Base-by-base conservation (phyloP, 768 basidiomycete species). In the Arthromyces matolae region DNA sequence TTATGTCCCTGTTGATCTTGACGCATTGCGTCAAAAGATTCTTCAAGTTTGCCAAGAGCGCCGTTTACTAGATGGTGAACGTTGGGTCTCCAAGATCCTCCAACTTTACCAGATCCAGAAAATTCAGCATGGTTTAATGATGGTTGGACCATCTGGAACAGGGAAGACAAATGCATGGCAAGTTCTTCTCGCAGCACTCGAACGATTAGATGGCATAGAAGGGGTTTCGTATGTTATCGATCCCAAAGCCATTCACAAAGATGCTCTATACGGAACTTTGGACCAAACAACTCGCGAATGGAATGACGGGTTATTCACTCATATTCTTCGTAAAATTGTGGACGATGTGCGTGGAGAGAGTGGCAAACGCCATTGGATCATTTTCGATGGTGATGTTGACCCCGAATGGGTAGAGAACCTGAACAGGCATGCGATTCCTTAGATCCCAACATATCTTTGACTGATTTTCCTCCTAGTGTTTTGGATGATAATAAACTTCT, bases 361-460 rank as follows among this genome's bases (percentile, higher is more conserved):
- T 64, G 78, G 81, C 14, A 97, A 95, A 71, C 74, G 96, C 25
- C 96, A 98, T 62, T 99, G 95, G 96, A 99, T 99, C 58, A 89
- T 99, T 50, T 99, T 99, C 54, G 96, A 99, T 61, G 96, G 96
- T 49, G 96, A 99, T 58, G 96, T 99, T 34, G 96, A 99, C 74
- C 96, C 95, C 0, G 96, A 99, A 69, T 98, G 96, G 96, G 96
- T 99, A 2, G 96, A 99, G 69, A 99, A 99, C 67, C 68, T 99
- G 68, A 99, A 99, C 70, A 97, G 94, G 96, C 89, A 27, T 43
- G 77, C n/a, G n/a, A n/a, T 32, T 24, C 70, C 32, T 52, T 31
- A 39, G n/a, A 41, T n/a, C 25, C 1, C n/a, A 47, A 47, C 8
- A 45, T 29, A 43, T 19, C 28, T 22, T 14, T 48, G 54, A 25